These are phyloP conservation scores for Cutaneotrichosporon spelunceum DNA, from an alignment of 1,284 basidiomycete genomes.

Conservation along the genomic window DNA sequence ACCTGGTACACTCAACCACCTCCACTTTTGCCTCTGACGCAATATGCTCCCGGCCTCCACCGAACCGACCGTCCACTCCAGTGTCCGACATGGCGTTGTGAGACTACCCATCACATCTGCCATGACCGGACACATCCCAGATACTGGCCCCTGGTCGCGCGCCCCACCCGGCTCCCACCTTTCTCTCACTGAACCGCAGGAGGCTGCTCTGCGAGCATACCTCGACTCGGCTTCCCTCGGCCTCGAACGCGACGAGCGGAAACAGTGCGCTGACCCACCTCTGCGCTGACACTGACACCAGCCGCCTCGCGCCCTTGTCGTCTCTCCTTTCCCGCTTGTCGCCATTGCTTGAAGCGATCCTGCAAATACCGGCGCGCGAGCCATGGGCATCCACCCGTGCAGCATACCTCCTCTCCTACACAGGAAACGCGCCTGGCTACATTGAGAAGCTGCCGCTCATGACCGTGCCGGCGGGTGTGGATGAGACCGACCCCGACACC, in stretches of 20 bases:
- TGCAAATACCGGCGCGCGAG: constrained; percentile 32
- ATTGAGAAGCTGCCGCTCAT: constrained; percentile 30
- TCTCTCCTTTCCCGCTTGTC: constrained; percentile 26
- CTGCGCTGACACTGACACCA: constrained; percentile 13
- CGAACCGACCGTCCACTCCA: neutral
- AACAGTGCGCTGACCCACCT: constrained; percentile 18
- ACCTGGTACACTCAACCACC: neutral
- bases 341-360: constrained; percentile 31
- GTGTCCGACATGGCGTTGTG: neutral
- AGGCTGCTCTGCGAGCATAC: constrained; percentile 26
- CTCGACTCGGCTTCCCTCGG: constrained; percentile 30
- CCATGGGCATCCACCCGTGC: constrained; percentile 29
- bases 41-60: constrained; percentile 1
- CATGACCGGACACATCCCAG: neutral
- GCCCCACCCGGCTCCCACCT: constrained; percentile 4
- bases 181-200: constrained; percentile 27
- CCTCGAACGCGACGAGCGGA: constrained; percentile 37
- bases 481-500: constrained; percentile 3
- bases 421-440: constrained; percentile 23
- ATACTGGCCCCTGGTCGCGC: neutral
- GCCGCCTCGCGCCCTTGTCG: constrained; percentile 28
- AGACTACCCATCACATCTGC: neutral
- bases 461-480: neutral
- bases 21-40: constrained; percentile 1
- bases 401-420: constrained; percentile 35